Evolutionary conservation across 352 stramenopile genomes (phyloP).

Genomic region (Phytophthora chlamydospora): DNA sequence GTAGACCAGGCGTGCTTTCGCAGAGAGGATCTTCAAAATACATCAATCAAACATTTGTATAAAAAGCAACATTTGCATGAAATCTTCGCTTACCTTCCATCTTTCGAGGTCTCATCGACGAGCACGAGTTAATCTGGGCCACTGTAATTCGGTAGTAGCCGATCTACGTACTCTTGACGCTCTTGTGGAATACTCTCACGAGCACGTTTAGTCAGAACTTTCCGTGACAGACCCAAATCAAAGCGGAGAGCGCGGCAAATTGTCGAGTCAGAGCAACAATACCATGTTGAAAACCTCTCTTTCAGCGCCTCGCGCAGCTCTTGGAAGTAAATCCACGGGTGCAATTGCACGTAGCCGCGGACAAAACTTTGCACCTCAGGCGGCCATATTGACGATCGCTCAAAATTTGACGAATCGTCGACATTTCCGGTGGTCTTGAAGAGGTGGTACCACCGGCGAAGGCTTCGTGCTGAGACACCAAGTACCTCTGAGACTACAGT

Average conservation of each 20-base stretch:
- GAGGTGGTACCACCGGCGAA: slow-evolving; percentile 1
- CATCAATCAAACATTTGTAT: too few species aligned
- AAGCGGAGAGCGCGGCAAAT: slow-evolving; percentile 12
- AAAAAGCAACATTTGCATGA: background rate
- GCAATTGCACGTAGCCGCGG: slow-evolving; percentile 7
- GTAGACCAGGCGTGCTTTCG: slow-evolving; percentile 22
- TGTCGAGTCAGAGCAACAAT: slow-evolving; percentile 6
- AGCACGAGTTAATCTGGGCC: slow-evolving; percentile 21
- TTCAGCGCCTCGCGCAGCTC: slow-evolving; percentile 6
- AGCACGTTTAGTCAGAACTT: slow-evolving; percentile 17
- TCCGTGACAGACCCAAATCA: slow-evolving; percentile 14
- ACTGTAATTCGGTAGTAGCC: slow-evolving; percentile 16
- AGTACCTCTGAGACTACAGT: background rate
- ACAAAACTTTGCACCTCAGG: slow-evolving; percentile 8
- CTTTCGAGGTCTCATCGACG: slow-evolving; percentile 23
- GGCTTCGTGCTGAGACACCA: background rate
- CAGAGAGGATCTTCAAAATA: background rate
- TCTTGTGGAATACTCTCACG: slow-evolving; percentile 6
- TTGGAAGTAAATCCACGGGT: slow-evolving; percentile 26
- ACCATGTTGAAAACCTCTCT: background rate
- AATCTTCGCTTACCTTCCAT: slow-evolving; percentile 1
- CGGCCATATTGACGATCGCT: slow-evolving; percentile 5
- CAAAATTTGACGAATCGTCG: background rate
- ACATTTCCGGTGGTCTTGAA: slow-evolving; percentile 4
- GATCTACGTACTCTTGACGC: slow-evolving; percentile 1